These are phyloP conservation scores for Straminergon stramineum DNA, from an alignment of 225 moss, liverwort and hornwort genomes.

Conservation along the genomic window DNA sequence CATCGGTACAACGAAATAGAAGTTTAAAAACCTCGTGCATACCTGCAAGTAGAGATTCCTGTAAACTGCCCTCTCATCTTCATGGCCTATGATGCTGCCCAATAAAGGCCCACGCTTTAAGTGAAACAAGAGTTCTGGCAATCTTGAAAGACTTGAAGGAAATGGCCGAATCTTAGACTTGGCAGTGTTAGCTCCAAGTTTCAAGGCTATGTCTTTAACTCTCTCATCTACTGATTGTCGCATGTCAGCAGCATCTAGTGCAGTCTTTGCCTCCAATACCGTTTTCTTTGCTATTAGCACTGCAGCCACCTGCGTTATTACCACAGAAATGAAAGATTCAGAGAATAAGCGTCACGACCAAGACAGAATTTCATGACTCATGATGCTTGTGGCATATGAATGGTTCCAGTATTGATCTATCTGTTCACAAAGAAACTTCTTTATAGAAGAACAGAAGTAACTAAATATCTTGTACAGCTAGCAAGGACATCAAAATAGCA, in stretches of 20 bases:
- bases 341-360: background rate
- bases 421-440: background rate
- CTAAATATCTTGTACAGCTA: background rate
- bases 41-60: slow-evolving; percentile 80
- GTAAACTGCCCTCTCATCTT: slow-evolving; percentile 96
- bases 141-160: slow-evolving; percentile 71
- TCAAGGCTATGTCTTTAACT: slow-evolving; percentile 78
- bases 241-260: slow-evolving; percentile 65
- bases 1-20: background rate
- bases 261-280: slow-evolving; percentile 73
- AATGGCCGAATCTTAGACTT: slow-evolving; percentile 66
- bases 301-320: slow-evolving; percentile 55
- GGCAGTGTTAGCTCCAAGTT: slow-evolving; percentile 53
- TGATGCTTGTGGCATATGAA: background rate
- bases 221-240: slow-evolving; percentile 79
- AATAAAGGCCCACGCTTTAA: slow-evolving; percentile 85
- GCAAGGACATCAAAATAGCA: background rate
- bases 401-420: background rate
- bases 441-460: background rate
- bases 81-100: slow-evolving; percentile 89
- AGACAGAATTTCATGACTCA: background rate
- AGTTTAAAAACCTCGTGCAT: background rate
- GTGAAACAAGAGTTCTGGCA: slow-evolving; percentile 93
- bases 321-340: background rate
- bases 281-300: slow-evolving; percentile 92